Evolutionary conservation across 192 early-diverging fungal genomes (phyloP).

Genomic region (Backusella luteola): DNA sequence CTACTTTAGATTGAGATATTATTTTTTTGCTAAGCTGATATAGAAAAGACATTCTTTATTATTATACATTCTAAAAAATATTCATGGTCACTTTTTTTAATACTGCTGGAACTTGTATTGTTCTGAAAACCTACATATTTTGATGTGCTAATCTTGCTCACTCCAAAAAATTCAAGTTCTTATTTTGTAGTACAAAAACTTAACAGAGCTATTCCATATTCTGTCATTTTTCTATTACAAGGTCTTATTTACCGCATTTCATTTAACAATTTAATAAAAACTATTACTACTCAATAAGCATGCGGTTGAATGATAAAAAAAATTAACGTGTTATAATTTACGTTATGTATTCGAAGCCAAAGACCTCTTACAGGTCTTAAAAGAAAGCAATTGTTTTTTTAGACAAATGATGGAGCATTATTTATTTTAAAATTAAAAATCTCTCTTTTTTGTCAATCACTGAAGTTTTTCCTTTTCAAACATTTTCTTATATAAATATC

Average conservation of each 20-base stretch:
- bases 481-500: neutral
- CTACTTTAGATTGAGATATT: too few species aligned
- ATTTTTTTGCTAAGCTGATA: too few species aligned
- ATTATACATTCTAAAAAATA: too few species aligned
- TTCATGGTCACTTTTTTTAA: too few species aligned
- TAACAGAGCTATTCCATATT: neutral
- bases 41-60: too few species aligned
- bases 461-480: neutral
- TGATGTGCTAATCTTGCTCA: too few species aligned
- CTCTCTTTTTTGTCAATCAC: neutral
- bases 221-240: neutral
- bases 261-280: neutral
- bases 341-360: neutral
- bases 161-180: too few species aligned
- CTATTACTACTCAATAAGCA: neutral
- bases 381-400: neutral
- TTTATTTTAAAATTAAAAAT: neutral
- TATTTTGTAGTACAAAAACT: too few species aligned
- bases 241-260: neutral
- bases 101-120: too few species aligned
- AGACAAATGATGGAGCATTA: neutral
- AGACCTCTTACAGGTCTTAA: neutral
- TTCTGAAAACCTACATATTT: too few species aligned
- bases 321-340: neutral
- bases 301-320: neutral